Conservation (phyloP, 345 rosid genomes). For the Angophora floribunda region DNA sequence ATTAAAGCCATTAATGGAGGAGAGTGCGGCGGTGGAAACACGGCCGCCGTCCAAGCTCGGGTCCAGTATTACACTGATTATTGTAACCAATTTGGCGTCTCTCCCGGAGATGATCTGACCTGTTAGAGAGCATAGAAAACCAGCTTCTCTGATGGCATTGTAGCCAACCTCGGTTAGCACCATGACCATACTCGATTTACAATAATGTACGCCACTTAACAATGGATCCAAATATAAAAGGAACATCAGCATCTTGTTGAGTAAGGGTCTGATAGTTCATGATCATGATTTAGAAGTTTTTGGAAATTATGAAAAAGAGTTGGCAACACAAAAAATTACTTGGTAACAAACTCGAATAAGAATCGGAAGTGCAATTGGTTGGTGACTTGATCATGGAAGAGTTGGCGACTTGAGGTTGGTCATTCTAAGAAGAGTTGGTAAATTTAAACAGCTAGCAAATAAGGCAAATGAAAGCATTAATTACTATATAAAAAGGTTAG, state of each 20-base stretch:
- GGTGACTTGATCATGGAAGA: neutral
- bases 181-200: neutral
- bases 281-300: neutral
- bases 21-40: slow-evolving; percentile 30
- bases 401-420: neutral
- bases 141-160: neutral
- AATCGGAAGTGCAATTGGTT: neutral
- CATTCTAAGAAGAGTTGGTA: neutral
- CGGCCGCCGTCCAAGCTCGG: slow-evolving; percentile 23
- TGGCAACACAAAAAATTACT: neutral
- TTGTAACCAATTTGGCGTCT: slow-evolving; percentile 5
- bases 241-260: neutral
- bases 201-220: neutral
- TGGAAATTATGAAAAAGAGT: neutral
- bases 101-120: neutral
- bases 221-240: neutral
- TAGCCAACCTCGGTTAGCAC: neutral
- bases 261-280: neutral
- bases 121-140: neutral
- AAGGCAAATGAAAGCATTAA: neutral
- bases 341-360: neutral
- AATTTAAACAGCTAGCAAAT: neutral
- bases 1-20: slow-evolving; percentile 32
- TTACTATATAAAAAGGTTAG: neutral
- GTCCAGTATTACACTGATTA: slow-evolving; percentile 21